Percentiles rank a stretch among this genome's conserved stretches.
Evolutionary conservation across 2,329 filamentous ascomycete species (phyloP).

Genomic region (Xylariaceae sp.): DNA sequence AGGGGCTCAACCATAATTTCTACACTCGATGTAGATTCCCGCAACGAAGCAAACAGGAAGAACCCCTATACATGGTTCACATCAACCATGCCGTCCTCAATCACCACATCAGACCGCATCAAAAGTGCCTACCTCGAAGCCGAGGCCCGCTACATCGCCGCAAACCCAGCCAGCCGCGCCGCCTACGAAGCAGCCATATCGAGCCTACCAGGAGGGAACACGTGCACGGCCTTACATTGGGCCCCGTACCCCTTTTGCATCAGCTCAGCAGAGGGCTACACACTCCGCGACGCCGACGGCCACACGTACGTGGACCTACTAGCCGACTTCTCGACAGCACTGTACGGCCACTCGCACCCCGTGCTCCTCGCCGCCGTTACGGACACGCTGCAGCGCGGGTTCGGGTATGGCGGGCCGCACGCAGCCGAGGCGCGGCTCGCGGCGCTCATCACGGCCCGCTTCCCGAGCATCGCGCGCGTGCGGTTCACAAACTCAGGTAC

Average conservation of each 20-base stretch:
- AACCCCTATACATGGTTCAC: not conserved
- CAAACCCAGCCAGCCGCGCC: conserved; percentile 36
- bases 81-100: conserved; percentile 2
- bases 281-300: conserved; percentile 39
- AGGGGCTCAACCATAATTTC: too few relatives aligned
- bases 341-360: conserved; percentile 61
- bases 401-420: conserved; percentile 18
- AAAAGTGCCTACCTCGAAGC: conserved; percentile 32
- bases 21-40: not conserved
- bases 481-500: conserved; percentile 22
- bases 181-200: conserved; percentile 36
- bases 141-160: conserved; percentile 31
- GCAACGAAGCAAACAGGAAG: conserved; percentile 1
- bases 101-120: conserved; percentile 13
- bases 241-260: conserved; percentile 41
- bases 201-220: conserved; percentile 30
- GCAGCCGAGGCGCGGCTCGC: conserved; percentile 15
- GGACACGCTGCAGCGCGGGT: conserved; percentile 23
- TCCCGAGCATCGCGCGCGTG: conserved; percentile 7
- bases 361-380: conserved; percentile 46
- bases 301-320: conserved; percentile 54
- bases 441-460: conserved; percentile 10
- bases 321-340: conserved; percentile 58
- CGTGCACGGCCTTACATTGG: conserved; percentile 32
- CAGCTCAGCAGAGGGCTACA: conserved; percentile 34